Base-by-base conservation (phyloP, 768 basidiomycete species). In the Hericium erinaceus region DNA sequence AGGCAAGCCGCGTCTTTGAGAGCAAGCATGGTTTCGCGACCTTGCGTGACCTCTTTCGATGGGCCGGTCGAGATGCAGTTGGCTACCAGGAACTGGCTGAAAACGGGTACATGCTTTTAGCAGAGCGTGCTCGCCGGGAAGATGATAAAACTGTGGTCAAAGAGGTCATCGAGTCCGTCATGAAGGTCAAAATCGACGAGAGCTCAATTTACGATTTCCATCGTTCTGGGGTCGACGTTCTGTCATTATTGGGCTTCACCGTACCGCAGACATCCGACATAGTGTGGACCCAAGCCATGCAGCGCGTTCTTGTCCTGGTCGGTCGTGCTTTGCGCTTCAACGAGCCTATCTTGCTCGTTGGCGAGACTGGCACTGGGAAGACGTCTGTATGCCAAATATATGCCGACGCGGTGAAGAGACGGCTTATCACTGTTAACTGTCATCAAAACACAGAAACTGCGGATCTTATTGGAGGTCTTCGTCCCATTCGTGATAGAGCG, bases 391-490 rank as follows among this genome's bases (percentile, higher is more conserved):
- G 95, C 66, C 92, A 98, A 67, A 74, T 93, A 4, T 87, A 88
- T 62, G 89, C 97, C 0, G 79, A 85, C 48, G 82, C 83, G 1
- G 72, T 80, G 22, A 70, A 71, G 24, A 83, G 82, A 65, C 73
- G 69, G 39, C 75, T 99, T 26, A 74, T 86, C 63, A 77, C 83
- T 4, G 80, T 99, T 61, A 98, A 92, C 63, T 98, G 97, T 65
- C 97, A 99, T 68, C 94, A 97, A 70, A 98, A 97, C 67, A 98
- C 95, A 26, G 97, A 99, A 73, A 97, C 95, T 0, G 92, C 95
- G 11, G 97, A 99, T 68, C 76, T 99, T 22, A 91, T 98, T 53
- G 97, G 97, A 18, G 91, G 93, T 39, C 80, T 97, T 62, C 81
- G 95, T 38, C 95, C 95, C 5, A 74, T 92, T 11, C 84, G 95